phyloP scores from a whole-genome alignment of 2,329 filamentous ascomycete species.

The Xylariomycetidae sp. region DNA sequence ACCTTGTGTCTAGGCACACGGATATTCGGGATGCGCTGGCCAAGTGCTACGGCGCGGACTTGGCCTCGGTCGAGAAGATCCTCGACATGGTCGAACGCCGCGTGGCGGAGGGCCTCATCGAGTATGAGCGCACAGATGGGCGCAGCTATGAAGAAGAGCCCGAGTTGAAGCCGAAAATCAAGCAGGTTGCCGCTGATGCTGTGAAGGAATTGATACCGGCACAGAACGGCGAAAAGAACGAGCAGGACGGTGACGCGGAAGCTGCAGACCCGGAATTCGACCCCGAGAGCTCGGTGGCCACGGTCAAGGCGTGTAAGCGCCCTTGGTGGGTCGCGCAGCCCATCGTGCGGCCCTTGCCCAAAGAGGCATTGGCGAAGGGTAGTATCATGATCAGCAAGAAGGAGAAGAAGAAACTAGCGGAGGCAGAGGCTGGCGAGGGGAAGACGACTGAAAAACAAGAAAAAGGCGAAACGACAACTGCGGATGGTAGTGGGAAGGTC shows the following conservation, averaged over 20 bases:
- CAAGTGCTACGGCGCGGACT: conserved; percentile 59
- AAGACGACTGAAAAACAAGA: not conserved
- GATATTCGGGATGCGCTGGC: conserved; percentile 83
- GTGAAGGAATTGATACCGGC: conserved; percentile 11
- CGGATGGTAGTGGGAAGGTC: conserved; percentile 2
- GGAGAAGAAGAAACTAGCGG: conserved; percentile 38
- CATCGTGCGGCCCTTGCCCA: conserved; percentile 77
- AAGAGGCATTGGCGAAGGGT: conserved; percentile 79
- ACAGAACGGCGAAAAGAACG: conserved; percentile 26
- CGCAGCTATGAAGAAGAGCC: conserved; percentile 37
- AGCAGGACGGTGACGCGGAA: conserved; percentile 21
- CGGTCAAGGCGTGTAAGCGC: conserved; percentile 66
- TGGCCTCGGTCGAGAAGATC: conserved; percentile 71
- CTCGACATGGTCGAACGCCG: conserved; percentile 68
- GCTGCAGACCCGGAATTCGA: conserved; percentile 30
- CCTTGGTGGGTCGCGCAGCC: conserved; percentile 91
- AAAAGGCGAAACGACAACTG: too few relatives aligned
- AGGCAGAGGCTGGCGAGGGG: conserved; percentile 11
- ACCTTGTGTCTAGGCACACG: conserved; percentile 73
- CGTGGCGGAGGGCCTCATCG: conserved; percentile 65
- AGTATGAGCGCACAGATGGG: conserved; percentile 52
- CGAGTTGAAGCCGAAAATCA: conserved; percentile 13
- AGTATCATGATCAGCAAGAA: conserved; percentile 69
- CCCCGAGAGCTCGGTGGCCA: conserved; percentile 56
- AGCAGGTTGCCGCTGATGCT: conserved; percentile 4